phyloP scores from a whole-genome alignment of 495 filamentous ascomycete species.

The Tuber aestivum region DNA sequence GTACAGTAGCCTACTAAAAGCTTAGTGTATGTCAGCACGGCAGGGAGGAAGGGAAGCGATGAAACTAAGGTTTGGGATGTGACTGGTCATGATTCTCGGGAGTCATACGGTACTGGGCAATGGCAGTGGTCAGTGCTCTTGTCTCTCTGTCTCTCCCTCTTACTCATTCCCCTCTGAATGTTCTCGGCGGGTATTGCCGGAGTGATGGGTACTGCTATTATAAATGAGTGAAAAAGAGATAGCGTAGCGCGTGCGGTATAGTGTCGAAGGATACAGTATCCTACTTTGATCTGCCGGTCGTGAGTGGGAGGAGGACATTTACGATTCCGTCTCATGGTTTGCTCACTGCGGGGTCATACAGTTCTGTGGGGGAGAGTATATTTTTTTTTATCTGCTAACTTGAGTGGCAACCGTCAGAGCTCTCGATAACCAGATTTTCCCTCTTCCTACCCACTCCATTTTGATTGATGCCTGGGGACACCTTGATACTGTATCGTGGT shows the following conservation, averaged over 20 bases:
- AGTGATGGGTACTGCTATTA: no score
- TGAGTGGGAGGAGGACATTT: neutral
- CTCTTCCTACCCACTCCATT: slow-evolving; percentile 1
- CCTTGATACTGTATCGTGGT: slow-evolving; percentile 1
- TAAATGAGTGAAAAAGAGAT: no score
- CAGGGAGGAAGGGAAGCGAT: neutral
- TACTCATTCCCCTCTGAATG: no score
- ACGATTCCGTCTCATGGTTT: neutral
- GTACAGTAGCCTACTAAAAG: no score
- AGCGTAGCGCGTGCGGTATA: neutral
- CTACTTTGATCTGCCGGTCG: neutral
- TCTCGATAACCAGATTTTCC: neutral
- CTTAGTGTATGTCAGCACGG: no score
- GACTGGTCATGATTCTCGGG: neutral
- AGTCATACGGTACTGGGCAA: neutral
- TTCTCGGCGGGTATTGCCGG: no score
- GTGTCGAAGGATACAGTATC: neutral
- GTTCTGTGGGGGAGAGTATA: neutral
- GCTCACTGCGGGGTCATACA: slow-evolving; percentile 1
- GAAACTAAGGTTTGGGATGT: neutral
- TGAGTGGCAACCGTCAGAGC: neutral
- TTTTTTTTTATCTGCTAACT: neutral
- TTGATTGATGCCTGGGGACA: slow-evolving; percentile 2
- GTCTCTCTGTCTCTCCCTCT: no score
- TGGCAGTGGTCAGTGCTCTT: neutral